A percentile compares a stretch with the other conserved stretches of the same genome.
phyloP scores from a whole-genome alignment of 2,329 filamentous ascomycete species.

The Paraphoma sp. region DNA sequence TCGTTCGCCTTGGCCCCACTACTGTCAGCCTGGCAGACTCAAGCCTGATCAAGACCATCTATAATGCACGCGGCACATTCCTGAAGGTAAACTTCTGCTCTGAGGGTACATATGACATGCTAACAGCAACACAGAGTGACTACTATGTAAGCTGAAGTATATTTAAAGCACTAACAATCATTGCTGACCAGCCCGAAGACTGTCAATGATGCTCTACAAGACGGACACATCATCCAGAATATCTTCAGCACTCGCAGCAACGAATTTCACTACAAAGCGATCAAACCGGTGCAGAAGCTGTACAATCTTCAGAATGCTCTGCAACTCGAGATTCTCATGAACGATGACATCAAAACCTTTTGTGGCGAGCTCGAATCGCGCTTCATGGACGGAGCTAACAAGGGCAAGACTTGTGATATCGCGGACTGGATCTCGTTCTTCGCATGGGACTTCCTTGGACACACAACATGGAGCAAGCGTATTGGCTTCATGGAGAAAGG shows the following conservation, averaged over 20 bases:
- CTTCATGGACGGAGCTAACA: constrained; percentile 32
- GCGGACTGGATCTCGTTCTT: constrained; percentile 43
- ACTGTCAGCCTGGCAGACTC: constrained; percentile 39
- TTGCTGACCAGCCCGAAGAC: neutral
- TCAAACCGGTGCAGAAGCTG: constrained; percentile 40
- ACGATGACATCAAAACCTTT: constrained; percentile 28
- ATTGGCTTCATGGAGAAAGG: constrained; percentile 53
- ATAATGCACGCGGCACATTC: constrained; percentile 41
- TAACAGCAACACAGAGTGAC: constrained; percentile 27
- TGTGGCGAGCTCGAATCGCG: constrained; percentile 32
- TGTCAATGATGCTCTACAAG: constrained; percentile 43
- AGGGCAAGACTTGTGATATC: constrained; percentile 38
- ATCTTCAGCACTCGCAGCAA: constrained; percentile 43
- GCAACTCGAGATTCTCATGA: constrained; percentile 36
- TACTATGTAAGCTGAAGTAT: constrained; percentile 24
- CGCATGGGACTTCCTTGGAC: constrained; percentile 44
- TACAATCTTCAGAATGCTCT: constrained; percentile 32
- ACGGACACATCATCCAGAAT: constrained; percentile 37
- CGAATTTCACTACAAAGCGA: constrained; percentile 29
- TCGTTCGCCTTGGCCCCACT: constrained; percentile 39
- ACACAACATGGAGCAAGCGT: constrained; percentile 51
- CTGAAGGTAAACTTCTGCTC: constrained; percentile 28
- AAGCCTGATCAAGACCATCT: constrained; percentile 40
- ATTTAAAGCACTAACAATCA: neutral
- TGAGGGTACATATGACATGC: neutral